Base-by-base conservation (phyloP, 106 monocot species). In the Dendrobium huoshanense region DNA sequence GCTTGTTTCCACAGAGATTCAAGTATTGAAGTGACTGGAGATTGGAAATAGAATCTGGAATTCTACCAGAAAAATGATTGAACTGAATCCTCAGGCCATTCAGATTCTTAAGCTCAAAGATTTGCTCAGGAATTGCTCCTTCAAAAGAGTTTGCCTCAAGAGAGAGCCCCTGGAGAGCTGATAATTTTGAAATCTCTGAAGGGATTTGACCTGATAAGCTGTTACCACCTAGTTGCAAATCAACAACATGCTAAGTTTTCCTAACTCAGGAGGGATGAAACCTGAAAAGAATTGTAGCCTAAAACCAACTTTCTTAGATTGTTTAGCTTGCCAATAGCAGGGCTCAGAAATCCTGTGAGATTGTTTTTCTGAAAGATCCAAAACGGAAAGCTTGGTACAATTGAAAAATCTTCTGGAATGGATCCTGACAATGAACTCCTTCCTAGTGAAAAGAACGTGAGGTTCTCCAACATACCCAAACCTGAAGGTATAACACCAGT, bases 361-460 rank as follows among this genome's bases (percentile, higher is more conserved):
- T 86, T 86, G 78, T 87, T 91, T 4, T 8, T 0, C 49, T 9
- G 85, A 48, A 68, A 96, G 83, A 72, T 79, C 73, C 19, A 96
- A 54, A 0, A 41, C 79, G 8, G 2, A 48, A 59, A 96, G 90
- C 5, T 79, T 84, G 76, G 77, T 86, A 64, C 93, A 92, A 59
- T 92, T 89, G 85, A 85, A 92, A 96, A 55, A 37, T 94, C 93
- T 54, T 87, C 83, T 19, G 93, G 96, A 56, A 96, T 84, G 4
- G 78, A 22, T 29, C 93, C 96, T 4, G 91, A 87, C 51, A 96
- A 22, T n/a, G 5, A 55, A 41, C 87, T 93, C 0, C 7, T 2
- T 1, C 72, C 77, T 24, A 87, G 16, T 0, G 88, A 85, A 45
- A 96, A 83, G 84, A 81, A 93, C 37, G 84, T 88, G 45, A 93